Conservation (phyloP, 257 asterid species). For the Cordia subcordata region DNA sequence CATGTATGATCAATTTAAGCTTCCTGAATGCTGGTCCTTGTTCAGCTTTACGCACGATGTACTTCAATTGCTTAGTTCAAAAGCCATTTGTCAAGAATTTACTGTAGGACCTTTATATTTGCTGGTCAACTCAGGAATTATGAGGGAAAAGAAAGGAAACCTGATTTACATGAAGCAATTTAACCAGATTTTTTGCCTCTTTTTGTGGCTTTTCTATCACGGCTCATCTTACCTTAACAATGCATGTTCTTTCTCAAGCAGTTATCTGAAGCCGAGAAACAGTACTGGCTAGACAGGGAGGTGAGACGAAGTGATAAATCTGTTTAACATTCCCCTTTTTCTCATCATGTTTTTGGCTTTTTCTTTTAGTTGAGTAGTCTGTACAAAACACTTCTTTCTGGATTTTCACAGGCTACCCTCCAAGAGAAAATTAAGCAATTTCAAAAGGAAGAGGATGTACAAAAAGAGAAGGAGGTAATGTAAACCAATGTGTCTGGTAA, state of each 20-base stretch:
- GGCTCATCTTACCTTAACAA: not conserved
- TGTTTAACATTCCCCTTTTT: constrained; percentile 4
- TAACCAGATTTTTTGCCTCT: too few species aligned
- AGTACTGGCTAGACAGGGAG: constrained; percentile 38
- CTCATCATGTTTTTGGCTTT: constrained; percentile 2
- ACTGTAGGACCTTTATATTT: too few species aligned
- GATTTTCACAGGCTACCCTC: constrained; percentile 36
- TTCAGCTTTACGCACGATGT: too few species aligned
- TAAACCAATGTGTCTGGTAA: not conserved
- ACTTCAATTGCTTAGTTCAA: too few species aligned
- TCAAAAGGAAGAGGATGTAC: constrained; percentile 39
- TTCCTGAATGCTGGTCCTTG: too few species aligned
- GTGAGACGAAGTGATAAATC: constrained; percentile 24
- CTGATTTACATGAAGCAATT: not conserved
- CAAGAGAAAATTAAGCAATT: constrained; percentile 38
- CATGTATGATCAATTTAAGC: too few species aligned
- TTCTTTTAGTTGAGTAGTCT: not conserved
- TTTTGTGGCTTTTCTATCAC: not conserved
- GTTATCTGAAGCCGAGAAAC: constrained; percentile 34
- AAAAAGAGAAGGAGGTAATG: constrained; percentile 42
- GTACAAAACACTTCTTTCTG: constrained; percentile 23
- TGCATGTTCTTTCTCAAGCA: constrained; percentile 21
- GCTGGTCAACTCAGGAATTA: not conserved
- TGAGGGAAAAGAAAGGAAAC: not conserved
- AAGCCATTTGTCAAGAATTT: too few species aligned